Evolutionary conservation across 2,329 filamentous ascomycete species (phyloP).

Genomic region (Ceratocystis eucalypticola): DNA sequence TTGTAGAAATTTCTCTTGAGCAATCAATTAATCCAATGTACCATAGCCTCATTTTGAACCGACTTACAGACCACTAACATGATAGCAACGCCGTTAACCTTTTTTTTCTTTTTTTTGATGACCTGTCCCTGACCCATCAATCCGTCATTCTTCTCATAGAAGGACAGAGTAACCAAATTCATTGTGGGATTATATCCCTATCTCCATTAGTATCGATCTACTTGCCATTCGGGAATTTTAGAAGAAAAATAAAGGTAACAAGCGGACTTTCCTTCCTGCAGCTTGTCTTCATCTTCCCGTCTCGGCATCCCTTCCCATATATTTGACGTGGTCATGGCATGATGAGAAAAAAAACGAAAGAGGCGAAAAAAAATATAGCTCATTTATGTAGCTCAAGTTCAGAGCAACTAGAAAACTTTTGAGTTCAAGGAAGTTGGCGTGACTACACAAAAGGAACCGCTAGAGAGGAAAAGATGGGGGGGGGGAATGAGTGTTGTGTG

Average conservation of each 20-base stretch:
- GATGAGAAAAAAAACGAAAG: neutral
- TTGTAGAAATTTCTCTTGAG: no score
- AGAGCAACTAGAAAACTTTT: constrained; percentile 1
- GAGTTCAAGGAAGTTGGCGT: neutral
- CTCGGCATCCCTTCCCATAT: no score
- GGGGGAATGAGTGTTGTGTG: neutral
- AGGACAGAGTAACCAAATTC: neutral
- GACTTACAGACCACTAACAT: no score
- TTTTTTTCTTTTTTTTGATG: no score
- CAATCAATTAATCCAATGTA: no score
- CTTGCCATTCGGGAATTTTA: neutral
- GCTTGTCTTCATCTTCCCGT: no score
- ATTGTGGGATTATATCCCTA: neutral
- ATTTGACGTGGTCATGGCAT: neutral
- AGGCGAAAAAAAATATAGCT: constrained; percentile 2
- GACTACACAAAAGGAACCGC: neutral
- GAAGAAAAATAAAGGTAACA: neutral
- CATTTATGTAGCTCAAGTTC: neutral
- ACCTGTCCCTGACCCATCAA: no score
- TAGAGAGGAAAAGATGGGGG: neutral
- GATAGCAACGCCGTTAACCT: no score
- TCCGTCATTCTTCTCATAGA: neutral
- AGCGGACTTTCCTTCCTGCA: neutral
- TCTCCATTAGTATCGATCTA: neutral
- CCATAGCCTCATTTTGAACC: no score